Conservation (phyloP, 495 filamentous ascomycete genomes). For the Podospora appendiculata region DNA sequence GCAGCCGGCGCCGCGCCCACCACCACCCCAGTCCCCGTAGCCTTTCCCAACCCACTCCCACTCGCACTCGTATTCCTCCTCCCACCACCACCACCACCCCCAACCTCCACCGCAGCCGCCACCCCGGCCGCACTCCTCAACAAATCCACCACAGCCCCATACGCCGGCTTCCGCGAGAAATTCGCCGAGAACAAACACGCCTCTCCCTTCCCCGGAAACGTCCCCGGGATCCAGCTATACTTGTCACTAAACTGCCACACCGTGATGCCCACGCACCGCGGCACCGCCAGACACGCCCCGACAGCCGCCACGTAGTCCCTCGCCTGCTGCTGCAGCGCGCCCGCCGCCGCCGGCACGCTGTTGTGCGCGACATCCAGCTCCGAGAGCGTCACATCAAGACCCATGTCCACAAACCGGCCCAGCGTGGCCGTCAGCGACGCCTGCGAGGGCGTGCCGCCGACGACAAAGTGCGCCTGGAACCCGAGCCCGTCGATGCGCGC, state of each 20-base stretch:
- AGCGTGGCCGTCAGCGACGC: conserved; percentile 25
- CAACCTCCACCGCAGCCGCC: conserved; percentile 18
- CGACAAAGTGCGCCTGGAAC: conserved; percentile 50
- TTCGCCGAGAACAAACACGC: conserved; percentile 42
- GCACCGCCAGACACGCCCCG: conserved; percentile 41
- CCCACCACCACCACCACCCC: not conserved
- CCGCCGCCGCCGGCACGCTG: conserved; percentile 21
- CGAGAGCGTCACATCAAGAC: conserved; percentile 48
- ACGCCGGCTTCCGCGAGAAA: conserved; percentile 44
- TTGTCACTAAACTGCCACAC: conserved; percentile 57
- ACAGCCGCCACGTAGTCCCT: conserved; percentile 44
- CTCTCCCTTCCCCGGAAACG: conserved; percentile 44
- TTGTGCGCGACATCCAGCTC: conserved; percentile 50
- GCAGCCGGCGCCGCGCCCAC: not conserved
- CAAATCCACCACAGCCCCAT: conserved; percentile 22
- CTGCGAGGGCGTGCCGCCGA: conserved; percentile 34
- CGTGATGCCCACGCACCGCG: conserved; percentile 50
- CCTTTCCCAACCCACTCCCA: not conserved
- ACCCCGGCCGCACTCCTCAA: conserved; percentile 20
- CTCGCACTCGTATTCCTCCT: not conserved
- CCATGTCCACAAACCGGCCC: conserved; percentile 30
- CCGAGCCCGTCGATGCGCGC: conserved; percentile 51
- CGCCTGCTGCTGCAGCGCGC: conserved; percentile 40
- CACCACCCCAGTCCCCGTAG: not conserved
- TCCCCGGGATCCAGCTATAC: conserved; percentile 41